Evolutionary conservation across 2,329 filamentous ascomycete species (phyloP), one percentile per base, ranked within the genome.

Genomic region (Lasiodiplodia sp.): DNA sequence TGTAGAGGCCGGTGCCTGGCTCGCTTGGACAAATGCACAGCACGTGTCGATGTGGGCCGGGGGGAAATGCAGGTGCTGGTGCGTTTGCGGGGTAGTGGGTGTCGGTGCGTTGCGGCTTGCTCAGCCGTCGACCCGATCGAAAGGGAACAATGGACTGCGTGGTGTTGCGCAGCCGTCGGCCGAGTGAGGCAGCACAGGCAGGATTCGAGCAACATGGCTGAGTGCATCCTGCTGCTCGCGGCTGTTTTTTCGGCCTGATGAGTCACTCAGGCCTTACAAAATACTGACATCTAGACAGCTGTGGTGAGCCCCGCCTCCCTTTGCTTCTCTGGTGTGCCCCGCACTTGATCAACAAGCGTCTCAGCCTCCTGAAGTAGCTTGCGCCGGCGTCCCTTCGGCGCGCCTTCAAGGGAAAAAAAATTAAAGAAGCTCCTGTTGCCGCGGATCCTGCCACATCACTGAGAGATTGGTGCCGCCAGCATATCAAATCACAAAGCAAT

Each of bases 31-130:
- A 40, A n/a, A 38, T 40, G 34, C n/a, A 18, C 7, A 38, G 18
- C 31, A 34, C 31, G 31, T 34, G 31, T 34, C 31, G 31, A 34
- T 21, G 21, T 34, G 34, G 34, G 28, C 55, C 28, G 55, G 55
- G 55, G 34, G 11, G 18, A 34, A 34, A 57, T 34, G 55, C 55
- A 57, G 55, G 55, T 56, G 55, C 55, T 38, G 55, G 34, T 56
- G 52, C 52, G 18, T 38, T 57, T 57, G 55, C 34, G 31, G 55
- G 55, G 55, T 57, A 57, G n/a, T 38, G 8, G 55, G 21, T 23
- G 18, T 23, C 52, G 28, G 25, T 31, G 25, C 25, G 16, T 47
- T 10, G 44, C n/a, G n/a, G 44, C 18, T 47, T 3, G 7, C 40
- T 47, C 44, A 47, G 44, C 44, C 14, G 5, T 18, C n/a, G 44